These are phyloP conservation scores for Meyerozyma sp. DNA, from an alignment of 1,139 yeast species.

Conservation along the genomic window DNA sequence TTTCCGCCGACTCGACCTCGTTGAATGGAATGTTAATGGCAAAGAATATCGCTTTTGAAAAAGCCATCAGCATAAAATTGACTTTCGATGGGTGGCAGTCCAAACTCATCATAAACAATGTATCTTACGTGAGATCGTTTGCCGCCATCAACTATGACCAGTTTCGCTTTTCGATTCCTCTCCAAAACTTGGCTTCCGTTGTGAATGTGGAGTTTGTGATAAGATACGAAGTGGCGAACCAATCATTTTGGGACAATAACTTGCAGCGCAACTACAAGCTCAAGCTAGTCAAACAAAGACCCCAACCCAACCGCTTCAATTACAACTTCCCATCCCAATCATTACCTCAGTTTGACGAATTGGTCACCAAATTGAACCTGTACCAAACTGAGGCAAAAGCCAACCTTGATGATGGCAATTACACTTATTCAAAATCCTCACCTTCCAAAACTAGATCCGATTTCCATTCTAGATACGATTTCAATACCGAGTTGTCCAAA, in stretches of 20 bases:
- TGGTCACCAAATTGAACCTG: slow-evolving; percentile 14
- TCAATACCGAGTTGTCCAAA: slow-evolving; percentile 7
- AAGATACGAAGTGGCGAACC: slow-evolving; percentile 18
- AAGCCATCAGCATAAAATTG: slow-evolving; percentile 29
- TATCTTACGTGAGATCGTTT: slow-evolving; percentile 21
- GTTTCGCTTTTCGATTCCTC: slow-evolving; percentile 31
- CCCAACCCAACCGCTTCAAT: not conserved
- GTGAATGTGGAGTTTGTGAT: slow-evolving; percentile 21
- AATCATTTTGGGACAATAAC: slow-evolving; percentile 34
- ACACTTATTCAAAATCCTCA: not conserved
- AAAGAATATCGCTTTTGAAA: slow-evolving; percentile 35
- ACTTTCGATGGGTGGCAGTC: slow-evolving; percentile 36
- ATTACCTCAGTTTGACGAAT: slow-evolving; percentile 22
- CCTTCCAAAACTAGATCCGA: slow-evolving; percentile 8
- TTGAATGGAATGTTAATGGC: slow-evolving; percentile 29
- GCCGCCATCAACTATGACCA: slow-evolving; percentile 26
- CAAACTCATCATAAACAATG: slow-evolving; percentile 23
- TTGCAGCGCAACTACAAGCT: slow-evolving; percentile 7
- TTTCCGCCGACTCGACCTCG: slow-evolving; percentile 8
- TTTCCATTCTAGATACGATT: slow-evolving; percentile 11
- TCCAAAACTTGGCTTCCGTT: slow-evolving; percentile 18
- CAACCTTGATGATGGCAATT: slow-evolving; percentile 6
- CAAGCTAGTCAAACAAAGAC: not conserved
- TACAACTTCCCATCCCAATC: slow-evolving; percentile 1
- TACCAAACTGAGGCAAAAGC: slow-evolving; percentile 7